Percentiles rank a stretch among this genome's conserved stretches.
These are phyloP conservation scores for Colletotrichum sp. DNA, from an alignment of 2,329 filamentous ascomycete species.

Conservation along the genomic window DNA sequence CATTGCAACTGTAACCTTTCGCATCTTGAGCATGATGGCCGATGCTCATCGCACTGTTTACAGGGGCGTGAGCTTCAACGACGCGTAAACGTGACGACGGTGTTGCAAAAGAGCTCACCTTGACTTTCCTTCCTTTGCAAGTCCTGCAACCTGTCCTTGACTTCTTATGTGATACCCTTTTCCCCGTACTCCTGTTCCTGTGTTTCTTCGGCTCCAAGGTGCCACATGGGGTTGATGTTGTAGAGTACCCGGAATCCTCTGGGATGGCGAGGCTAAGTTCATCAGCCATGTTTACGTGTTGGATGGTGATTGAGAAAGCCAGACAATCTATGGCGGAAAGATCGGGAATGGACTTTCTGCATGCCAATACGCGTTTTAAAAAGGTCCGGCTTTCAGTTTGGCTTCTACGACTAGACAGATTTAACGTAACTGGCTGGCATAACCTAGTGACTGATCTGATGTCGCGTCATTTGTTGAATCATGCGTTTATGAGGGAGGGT, in stretches of 20 bases:
- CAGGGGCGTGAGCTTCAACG: background rate
- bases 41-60: background rate
- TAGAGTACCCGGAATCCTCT: background rate
- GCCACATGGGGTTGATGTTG: background rate
- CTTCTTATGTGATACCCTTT: background rate
- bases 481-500: background rate
- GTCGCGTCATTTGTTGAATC: background rate
- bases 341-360: background rate
- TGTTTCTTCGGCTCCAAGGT: background rate
- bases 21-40: background rate
- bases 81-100: background rate
- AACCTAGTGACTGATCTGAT: background rate
- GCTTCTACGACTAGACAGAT: background rate
- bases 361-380: background rate
- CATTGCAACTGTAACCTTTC: background rate
- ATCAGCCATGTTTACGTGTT: background rate
- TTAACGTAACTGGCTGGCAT: background rate
- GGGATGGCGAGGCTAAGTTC: background rate
- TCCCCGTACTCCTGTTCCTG: background rate
- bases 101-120: background rate
- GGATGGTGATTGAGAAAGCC: background rate
- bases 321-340: background rate
- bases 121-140: slow-evolving; percentile 1
- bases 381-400: background rate
- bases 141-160: background rate